Conservation (phyloP, 2,329 filamentous ascomycete genomes). For the Aspergillus sp. region DNA sequence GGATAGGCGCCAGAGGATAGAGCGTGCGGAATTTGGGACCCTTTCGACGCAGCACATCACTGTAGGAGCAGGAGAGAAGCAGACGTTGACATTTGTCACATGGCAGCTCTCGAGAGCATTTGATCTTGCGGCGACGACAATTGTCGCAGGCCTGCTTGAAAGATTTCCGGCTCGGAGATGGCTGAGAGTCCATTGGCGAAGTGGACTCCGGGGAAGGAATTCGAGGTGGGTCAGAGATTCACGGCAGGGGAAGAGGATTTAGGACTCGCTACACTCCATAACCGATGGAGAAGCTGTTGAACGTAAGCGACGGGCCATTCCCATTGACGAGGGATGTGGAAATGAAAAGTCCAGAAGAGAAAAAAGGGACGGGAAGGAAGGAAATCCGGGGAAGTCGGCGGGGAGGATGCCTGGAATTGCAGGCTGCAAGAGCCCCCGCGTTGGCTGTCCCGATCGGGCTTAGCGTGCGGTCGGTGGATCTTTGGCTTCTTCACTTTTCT, state of each 20-base stretch:
- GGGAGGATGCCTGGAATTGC: neutral
- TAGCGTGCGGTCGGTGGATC: neutral
- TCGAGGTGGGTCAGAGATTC: conserved; percentile 13
- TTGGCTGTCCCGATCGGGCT: neutral
- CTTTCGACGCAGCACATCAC: conserved; percentile 38
- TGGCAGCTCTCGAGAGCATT: conserved; percentile 40
- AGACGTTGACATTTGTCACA: conserved; percentile 43
- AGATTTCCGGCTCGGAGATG: conserved; percentile 20
- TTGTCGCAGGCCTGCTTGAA: conserved; percentile 42
- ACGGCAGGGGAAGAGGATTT: conserved; percentile 1
- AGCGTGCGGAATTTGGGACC: conserved; percentile 41
- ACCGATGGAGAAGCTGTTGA: neutral
- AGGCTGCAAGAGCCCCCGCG: neutral
- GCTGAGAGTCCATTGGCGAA: conserved; percentile 24
- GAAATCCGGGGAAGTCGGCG: conserved; percentile 2
- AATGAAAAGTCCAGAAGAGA: neutral
- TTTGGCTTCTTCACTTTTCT: neutral
- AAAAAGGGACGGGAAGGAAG: neutral
- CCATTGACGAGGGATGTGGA: neutral
- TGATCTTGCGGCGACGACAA: conserved; percentile 45
- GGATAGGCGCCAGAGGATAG: conserved; percentile 38
- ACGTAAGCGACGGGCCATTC: neutral
- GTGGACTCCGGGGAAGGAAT: neutral
- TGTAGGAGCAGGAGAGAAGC: conserved; percentile 41
- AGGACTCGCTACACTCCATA: neutral